Base-by-base conservation (phyloP, 306 rosid species). In the Lablab purpureus region DNA sequence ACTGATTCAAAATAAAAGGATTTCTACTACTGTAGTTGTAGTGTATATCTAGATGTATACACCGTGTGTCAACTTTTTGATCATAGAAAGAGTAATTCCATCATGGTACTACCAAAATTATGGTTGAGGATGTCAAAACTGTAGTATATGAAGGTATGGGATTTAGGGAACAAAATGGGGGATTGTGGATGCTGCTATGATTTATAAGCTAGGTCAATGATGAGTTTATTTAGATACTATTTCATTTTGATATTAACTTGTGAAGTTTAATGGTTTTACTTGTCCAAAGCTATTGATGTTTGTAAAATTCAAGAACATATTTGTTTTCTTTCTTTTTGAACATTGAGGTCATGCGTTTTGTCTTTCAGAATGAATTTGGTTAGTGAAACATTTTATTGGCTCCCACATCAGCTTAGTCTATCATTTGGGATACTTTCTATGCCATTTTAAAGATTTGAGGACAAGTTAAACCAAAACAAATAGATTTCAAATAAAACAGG, bases 371-470 rank as follows among this genome's bases (percentile, higher is more conserved):
- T 32, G 32, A 67, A 67, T 46, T 77, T 66, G 36, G 34, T 67
- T 37, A 51, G 58, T 41, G 68, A 67, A 54, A 41, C 47, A 68
- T 69, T 78, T 54, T 50, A 14, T 43, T 68, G 25, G 50, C 23
- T 55, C 14, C 76, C 32, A 7, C 4, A 67, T 52, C 25, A 15
- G 45, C 75, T 78, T 40, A 40, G 46, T 52, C 59, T 77, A 46
- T 15, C 56, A 17, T 23, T 66, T 76, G 46, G 27, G 56, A 43
- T 55, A 43, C n/a, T 25, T 68, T 68, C 56, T 52, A 21, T 69
- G n/a, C 51, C 27, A 15, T 28, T 68, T 43, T 37, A 55, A 56
- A 78, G 19, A 12, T n/a, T 78, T 78, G 56, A 77, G 70, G 37
- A 55, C 19, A n/a, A n/a, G 28, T 28, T 27, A 56, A 43, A 78